Evolutionary conservation across 352 stramenopile genomes (phyloP).

Genomic region (Phytophthora nicotianae): DNA sequence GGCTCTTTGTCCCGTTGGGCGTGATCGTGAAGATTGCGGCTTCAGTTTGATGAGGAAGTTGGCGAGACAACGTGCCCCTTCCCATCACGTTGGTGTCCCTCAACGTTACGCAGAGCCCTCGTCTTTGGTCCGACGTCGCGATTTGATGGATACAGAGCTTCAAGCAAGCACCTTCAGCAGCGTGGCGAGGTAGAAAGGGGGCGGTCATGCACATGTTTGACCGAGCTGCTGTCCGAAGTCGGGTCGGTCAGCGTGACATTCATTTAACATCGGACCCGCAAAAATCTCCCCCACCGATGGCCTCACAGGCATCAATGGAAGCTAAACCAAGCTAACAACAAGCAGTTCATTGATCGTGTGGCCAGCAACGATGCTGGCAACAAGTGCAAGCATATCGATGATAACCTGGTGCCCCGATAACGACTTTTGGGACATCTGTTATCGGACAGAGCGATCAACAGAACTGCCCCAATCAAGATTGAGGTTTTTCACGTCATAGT

Average conservation of each 20-base stretch:
- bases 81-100: slow-evolving; percentile 17
- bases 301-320: background rate
- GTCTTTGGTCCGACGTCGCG: slow-evolving; percentile 37
- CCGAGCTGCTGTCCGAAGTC: slow-evolving; percentile 1
- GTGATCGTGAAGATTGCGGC: slow-evolving; percentile 4
- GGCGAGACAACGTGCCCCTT: slow-evolving; percentile 27
- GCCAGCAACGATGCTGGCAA: background rate
- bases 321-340: background rate
- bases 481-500: slow-evolving; percentile 25
- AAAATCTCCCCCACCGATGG: background rate
- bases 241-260: slow-evolving; percentile 9
- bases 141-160: slow-evolving; percentile 40
- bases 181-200: slow-evolving; percentile 38
- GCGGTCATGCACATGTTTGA: slow-evolving; percentile 14
- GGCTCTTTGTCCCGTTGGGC: slow-evolving; percentile 1
- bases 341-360: background rate
- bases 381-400: background rate
- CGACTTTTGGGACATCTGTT: slow-evolving; percentile 13
- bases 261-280: slow-evolving; percentile 20
- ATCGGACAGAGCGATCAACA: slow-evolving; percentile 15
- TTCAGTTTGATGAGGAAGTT: slow-evolving; percentile 5
- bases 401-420: background rate
- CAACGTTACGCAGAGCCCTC: slow-evolving; percentile 11
- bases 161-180: slow-evolving; percentile 21
- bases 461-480: slow-evolving; percentile 23